phyloP scores from a whole-genome alignment of 2,329 filamentous ascomycete genomes.

The Trichophyton verrucosum region DNA sequence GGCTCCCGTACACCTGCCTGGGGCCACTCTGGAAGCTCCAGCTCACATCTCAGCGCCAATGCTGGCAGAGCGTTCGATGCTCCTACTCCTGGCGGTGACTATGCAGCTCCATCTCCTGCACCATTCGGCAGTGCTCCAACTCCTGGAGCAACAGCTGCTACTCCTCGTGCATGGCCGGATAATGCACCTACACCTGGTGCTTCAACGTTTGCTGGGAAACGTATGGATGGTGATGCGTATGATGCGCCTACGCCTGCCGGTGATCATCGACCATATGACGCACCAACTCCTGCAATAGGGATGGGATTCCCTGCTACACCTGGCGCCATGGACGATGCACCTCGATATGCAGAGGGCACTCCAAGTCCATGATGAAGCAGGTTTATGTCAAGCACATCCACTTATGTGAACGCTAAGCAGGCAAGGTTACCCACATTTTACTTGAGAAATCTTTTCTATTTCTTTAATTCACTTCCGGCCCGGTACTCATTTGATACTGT shows the following conservation, averaged over 20 bases:
- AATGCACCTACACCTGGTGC: conserved; percentile 36
- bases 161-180: conserved; percentile 35
- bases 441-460: background rate
- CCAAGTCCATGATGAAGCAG: conserved; percentile 25
- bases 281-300: conserved; percentile 38
- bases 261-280: conserved; percentile 29
- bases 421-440: too few relatives aligned
- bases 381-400: too few relatives aligned
- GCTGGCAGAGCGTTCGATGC: conserved; percentile 50
- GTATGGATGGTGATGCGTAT: conserved; percentile 15
- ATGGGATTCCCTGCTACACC: conserved; percentile 26
- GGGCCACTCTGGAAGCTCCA: conserved; percentile 20
- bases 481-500: background rate
- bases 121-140: conserved; percentile 48
- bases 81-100: conserved; percentile 56
- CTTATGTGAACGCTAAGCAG: too few relatives aligned
- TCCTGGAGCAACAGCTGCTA: conserved; percentile 52
- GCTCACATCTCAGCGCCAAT: conserved; percentile 21
- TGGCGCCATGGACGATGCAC: conserved; percentile 29
- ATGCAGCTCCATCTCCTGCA: conserved; percentile 56
- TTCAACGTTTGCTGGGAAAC: conserved; percentile 16
- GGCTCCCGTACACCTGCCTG: conserved; percentile 37
- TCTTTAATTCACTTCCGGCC: background rate
- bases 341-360: conserved; percentile 33
- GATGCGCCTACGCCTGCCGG: conserved; percentile 32